phyloP scores from a whole-genome alignment of 768 basidiomycete species.

The Megacollybia marginata region DNA sequence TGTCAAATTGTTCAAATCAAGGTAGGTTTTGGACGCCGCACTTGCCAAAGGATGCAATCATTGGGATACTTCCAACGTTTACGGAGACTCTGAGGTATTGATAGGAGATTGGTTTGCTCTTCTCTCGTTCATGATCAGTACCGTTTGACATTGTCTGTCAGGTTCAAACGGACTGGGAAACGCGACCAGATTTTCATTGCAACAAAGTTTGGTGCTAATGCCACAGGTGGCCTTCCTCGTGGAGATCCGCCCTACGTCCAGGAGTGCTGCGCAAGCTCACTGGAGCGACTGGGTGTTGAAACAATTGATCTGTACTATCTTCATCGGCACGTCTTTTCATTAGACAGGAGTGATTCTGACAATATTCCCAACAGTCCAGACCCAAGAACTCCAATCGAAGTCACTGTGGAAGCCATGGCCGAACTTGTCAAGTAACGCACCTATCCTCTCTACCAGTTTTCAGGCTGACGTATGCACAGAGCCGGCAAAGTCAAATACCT shows the following conservation, averaged over 20 bases:
- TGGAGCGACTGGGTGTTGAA: background rate
- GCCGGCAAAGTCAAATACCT: conserved; percentile 24
- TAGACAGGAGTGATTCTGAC: no score
- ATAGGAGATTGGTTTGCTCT: conserved; percentile 37
- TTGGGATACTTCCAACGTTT: conserved; percentile 45
- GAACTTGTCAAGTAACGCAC: conserved; percentile 1
- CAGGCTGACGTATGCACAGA: no score
- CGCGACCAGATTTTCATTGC: conserved; percentile 52
- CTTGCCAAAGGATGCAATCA: conserved; percentile 11
- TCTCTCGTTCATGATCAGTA: no score
- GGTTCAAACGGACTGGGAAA: conserved; percentile 48
- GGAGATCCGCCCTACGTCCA: conserved; percentile 3
- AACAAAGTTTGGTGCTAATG: conserved; percentile 36
- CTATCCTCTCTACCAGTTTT: background rate
- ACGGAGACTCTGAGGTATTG: conserved; percentile 36
- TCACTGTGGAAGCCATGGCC: conserved; percentile 9
- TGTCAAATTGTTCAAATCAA: no score
- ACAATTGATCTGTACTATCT: conserved; percentile 26
- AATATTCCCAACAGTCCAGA: conserved; percentile 1
- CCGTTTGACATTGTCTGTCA: conserved; percentile 2
- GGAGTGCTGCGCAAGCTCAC: background rate
- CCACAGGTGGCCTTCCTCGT: background rate
- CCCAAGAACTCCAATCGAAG: conserved; percentile 12
- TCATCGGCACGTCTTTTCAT: conserved; percentile 9
- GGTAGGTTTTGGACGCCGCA: conserved; percentile 30